Percentiles rank a stretch among this genome's conserved stretches.
phyloP scores from a whole-genome alignment of 2,329 filamentous ascomycete species.

The Botrytis galanthina region DNA sequence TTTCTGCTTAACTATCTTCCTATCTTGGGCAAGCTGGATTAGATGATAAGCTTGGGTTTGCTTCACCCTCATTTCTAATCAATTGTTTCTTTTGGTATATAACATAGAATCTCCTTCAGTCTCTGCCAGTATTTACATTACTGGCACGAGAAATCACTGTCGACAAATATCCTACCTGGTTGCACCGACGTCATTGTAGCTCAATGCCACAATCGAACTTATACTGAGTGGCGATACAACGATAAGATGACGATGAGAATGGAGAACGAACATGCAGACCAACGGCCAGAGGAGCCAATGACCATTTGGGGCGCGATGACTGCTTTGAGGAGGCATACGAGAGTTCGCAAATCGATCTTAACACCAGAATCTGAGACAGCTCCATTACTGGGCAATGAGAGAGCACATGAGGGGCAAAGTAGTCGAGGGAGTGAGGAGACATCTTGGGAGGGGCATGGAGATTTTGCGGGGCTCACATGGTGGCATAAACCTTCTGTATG shows the following conservation, averaged over 20 bases:
- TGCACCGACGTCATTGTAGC: neutral
- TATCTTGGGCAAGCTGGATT: neutral
- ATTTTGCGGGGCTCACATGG: constrained; percentile 62
- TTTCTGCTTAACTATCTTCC: constrained; percentile 1
- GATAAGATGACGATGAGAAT: constrained; percentile 12
- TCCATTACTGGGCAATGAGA: constrained; percentile 33
- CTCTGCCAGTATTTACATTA: neutral
- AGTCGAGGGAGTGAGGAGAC: constrained; percentile 21
- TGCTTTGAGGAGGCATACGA: constrained; percentile 30
- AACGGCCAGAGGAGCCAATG: neutral
- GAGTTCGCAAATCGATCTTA: constrained; percentile 19
- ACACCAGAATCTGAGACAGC: constrained; percentile 22
- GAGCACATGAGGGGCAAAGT: constrained; percentile 1
- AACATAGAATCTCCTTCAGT: neutral
- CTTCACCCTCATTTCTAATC: neutral
- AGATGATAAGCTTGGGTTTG: neutral
- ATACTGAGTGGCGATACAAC: neutral
- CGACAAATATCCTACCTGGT: neutral
- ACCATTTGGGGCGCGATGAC: constrained; percentile 31
- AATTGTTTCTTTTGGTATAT: neutral
- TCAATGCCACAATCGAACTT: constrained; percentile 9
- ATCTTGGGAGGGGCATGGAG: constrained; percentile 51
- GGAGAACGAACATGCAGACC: constrained; percentile 7
- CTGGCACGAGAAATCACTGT: neutral
- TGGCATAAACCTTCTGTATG: constrained; percentile 62